These are phyloP conservation scores for Cytospora piceae DNA, from an alignment of 2,329 filamentous ascomycete species.

Conservation along the genomic window DNA sequence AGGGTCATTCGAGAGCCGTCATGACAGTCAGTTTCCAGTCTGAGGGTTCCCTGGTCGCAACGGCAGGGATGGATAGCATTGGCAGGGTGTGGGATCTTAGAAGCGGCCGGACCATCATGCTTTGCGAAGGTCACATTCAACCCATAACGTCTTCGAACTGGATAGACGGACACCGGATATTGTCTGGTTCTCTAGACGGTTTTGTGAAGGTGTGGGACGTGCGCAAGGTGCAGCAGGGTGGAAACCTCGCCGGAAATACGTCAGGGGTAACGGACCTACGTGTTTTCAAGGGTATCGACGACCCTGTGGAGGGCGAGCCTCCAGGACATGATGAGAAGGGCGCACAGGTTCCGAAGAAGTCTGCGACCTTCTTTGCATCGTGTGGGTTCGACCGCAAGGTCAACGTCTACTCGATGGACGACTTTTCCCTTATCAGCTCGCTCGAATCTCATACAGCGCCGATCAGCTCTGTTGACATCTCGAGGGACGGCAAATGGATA, in stretches of 20 bases:
- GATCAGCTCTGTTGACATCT: conserved; percentile 88
- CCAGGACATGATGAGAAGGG: conserved; percentile 68
- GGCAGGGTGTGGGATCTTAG: conserved; percentile 94
- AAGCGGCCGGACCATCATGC: conserved; percentile 92
- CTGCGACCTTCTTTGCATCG: conserved; percentile 88
- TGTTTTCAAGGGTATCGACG: conserved; percentile 90
- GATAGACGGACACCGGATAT: conserved; percentile 88
- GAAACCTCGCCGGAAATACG: conserved; percentile 86
- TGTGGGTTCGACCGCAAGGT: conserved; percentile 93
- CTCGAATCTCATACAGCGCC: conserved; percentile 90
- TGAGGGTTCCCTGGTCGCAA: conserved; percentile 88
- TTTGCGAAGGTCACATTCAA: conserved; percentile 89
- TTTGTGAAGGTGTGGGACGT: conserved; percentile 99
- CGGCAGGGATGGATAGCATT: conserved; percentile 91
- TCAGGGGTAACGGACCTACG: conserved; percentile 90
- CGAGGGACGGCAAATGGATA: conserved; percentile 85
- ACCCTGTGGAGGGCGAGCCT: conserved; percentile 64
- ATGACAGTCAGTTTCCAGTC: conserved; percentile 88
- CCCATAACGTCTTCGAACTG: conserved; percentile 94
- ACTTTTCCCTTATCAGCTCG: conserved; percentile 89
- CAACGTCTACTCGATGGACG: conserved; percentile 94
- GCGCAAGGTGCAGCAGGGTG: conserved; percentile 80
- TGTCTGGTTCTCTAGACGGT: conserved; percentile 91
- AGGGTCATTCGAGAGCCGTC: conserved; percentile 93
- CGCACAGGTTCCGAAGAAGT: conserved; percentile 74